Conservation (phyloP, 768 basidiomycete species). For the Podaxis pistillaris region DNA sequence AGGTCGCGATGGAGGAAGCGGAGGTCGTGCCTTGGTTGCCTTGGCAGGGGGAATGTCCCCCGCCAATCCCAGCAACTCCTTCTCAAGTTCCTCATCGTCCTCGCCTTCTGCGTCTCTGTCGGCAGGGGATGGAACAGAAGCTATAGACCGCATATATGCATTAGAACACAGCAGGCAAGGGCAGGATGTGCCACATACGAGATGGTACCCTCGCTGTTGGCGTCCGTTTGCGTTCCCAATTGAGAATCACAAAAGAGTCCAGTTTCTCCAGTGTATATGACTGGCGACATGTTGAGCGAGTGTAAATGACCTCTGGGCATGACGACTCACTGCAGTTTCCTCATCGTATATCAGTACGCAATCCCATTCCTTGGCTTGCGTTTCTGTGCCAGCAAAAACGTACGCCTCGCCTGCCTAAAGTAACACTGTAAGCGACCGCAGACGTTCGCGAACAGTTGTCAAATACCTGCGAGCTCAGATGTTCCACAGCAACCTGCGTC, state of each 20-base stretch:
- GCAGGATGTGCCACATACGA: conserved; percentile 27
- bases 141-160: conserved; percentile 12
- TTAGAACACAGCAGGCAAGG: conserved; percentile 5
- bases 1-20: conserved; percentile 4
- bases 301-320: background rate
- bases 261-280: conserved; percentile 74
- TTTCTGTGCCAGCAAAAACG: conserved; percentile 57
- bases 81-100: conserved; percentile 39
- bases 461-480: conserved; percentile 59
- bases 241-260: conserved; percentile 60
- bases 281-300: conserved; percentile 34
- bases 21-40: conserved; percentile 17
- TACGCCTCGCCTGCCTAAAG: conserved; percentile 50
- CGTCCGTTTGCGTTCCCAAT: conserved; percentile 45
- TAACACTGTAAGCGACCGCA: background rate
- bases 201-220: conserved; percentile 26
- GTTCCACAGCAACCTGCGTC: conserved; percentile 59
- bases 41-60: conserved; percentile 16
- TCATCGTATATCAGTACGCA: conserved; percentile 83
- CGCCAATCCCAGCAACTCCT: conserved; percentile 30
- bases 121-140: conserved; percentile 25
- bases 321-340: conserved; percentile 51
- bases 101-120: conserved; percentile 33
- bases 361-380: conserved; percentile 62
- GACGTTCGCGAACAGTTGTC: background rate